A percentile compares a stretch with the other conserved stretches of the same genome.
Evolutionary conservation across 2,329 filamentous ascomycete genomes (phyloP).

Genomic region (Arachnopeziza araneosa): DNA sequence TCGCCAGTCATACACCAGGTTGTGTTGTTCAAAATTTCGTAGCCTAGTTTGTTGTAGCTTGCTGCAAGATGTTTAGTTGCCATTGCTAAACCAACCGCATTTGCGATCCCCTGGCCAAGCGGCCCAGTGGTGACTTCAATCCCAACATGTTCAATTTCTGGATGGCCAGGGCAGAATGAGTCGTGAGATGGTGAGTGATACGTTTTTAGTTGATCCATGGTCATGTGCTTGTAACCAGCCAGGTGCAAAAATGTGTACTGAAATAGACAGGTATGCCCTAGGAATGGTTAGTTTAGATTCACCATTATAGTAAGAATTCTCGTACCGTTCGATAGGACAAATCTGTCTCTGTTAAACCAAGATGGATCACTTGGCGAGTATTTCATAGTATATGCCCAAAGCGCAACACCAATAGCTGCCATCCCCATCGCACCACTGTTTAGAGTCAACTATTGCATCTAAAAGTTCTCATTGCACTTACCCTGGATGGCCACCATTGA

Average conservation of each 20-base stretch:
- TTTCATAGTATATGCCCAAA: conserved; percentile 39
- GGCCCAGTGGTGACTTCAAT: conserved; percentile 48
- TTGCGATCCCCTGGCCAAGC: conserved; percentile 45
- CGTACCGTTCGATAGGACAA: conserved; percentile 39
- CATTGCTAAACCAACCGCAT: conserved; percentile 46
- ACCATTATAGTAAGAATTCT: neutral
- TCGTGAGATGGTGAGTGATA: conserved; percentile 37
- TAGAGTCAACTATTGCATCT: neutral
- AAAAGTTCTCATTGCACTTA: neutral
- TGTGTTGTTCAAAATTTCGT: conserved; percentile 38
- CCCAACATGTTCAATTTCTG: conserved; percentile 44
- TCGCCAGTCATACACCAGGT: conserved; percentile 47
- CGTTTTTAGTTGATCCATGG: conserved; percentile 43
- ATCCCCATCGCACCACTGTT: conserved; percentile 33
- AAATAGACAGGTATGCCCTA: conserved; percentile 40
- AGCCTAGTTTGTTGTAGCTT: conserved; percentile 40
- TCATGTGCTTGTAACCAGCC: conserved; percentile 35
- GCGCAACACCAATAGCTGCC: conserved; percentile 38
- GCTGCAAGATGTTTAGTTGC: conserved; percentile 43
- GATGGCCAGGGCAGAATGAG: conserved; percentile 40
- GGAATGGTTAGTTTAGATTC: neutral
- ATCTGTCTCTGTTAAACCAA: conserved; percentile 40
- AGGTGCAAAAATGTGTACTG: conserved; percentile 42
- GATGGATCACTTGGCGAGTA: conserved; percentile 23
- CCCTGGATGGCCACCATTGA: conserved; percentile 64